These are phyloP conservation scores for Tilletia caries DNA, from an alignment of 1,284 basidiomycete genomes.

Conservation along the genomic window DNA sequence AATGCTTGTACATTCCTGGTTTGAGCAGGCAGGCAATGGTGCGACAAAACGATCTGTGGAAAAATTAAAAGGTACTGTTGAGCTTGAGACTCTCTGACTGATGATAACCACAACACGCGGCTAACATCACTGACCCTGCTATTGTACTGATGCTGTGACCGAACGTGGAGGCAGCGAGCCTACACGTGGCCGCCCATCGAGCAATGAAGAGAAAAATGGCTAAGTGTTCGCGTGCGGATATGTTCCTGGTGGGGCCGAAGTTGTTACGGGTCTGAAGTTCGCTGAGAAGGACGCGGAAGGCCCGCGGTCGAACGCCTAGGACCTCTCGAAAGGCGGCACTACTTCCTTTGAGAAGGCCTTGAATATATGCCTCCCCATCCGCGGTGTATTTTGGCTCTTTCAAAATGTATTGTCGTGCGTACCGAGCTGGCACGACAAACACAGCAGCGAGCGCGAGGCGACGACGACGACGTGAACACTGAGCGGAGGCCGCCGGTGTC, in stretches of 20 bases:
- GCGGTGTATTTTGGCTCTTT: too few species aligned
- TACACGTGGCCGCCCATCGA: not conserved
- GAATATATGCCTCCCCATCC: too few species aligned
- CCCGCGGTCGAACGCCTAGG: too few species aligned
- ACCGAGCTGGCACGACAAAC: too few species aligned
- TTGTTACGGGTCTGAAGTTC: too few species aligned
- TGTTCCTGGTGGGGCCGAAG: not conserved
- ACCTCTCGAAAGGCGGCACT: too few species aligned
- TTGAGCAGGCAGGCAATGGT: not conserved
- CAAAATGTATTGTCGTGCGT: too few species aligned
- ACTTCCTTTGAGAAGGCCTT: too few species aligned
- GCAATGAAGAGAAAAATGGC: constrained; percentile 2
- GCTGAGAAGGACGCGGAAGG: too few species aligned
- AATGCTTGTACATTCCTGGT: not conserved
- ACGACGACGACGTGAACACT: too few species aligned
- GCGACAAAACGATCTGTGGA: not conserved
- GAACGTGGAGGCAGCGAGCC: not conserved
- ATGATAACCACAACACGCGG: not conserved
- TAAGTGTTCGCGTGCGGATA: not conserved
- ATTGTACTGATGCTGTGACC: not conserved
- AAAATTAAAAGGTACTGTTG: not conserved
- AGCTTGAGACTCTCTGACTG: not conserved
- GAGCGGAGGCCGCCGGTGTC: too few species aligned
- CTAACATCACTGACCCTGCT: not conserved
- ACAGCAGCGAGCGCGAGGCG: too few species aligned